Conservation (phyloP, 2,329 filamentous ascomycete species). For the Fusarium sp. region DNA sequence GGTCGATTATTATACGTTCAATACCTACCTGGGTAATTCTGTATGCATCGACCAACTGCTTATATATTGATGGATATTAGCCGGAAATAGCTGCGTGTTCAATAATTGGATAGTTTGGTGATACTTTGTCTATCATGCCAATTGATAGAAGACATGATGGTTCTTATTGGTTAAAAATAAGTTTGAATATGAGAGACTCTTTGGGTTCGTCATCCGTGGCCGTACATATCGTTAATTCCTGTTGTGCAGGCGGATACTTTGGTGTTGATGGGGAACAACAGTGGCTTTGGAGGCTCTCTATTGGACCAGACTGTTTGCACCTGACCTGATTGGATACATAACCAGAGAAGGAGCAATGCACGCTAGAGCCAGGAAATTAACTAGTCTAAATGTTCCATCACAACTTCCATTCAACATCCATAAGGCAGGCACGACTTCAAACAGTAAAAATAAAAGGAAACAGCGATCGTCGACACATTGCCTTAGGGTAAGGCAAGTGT, state of each 20-base stretch:
- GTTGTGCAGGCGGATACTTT: not conserved
- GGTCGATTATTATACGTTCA: conserved; percentile 3
- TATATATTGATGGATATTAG: not conserved
- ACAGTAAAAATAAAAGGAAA: conserved; percentile 2
- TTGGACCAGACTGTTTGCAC: conserved; percentile 23
- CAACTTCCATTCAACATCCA: not conserved
- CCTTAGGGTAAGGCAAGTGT: conserved; percentile 3
- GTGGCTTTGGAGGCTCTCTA: conserved; percentile 24
- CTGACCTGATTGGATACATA: conserved; percentile 16
- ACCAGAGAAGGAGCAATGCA: conserved; percentile 14
- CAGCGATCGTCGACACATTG: not conserved
- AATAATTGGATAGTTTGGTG: not conserved
- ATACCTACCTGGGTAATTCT: not conserved
- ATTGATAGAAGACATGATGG: not conserved
- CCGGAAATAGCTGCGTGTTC: not conserved
- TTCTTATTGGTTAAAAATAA: not conserved
- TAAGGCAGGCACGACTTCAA: not conserved
- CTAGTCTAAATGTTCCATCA: not conserved
- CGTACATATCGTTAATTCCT: not conserved
- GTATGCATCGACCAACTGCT: not conserved
- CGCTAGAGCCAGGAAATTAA: not conserved
- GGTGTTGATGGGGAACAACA: not conserved
- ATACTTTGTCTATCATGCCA: not conserved
- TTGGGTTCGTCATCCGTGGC: not conserved
- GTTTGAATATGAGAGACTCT: not conserved